Evolutionary conservation across 345 rosid species (phyloP), one percentile per base, ranked within the genome.

Genomic region (Boechera retrofracta): DNA sequence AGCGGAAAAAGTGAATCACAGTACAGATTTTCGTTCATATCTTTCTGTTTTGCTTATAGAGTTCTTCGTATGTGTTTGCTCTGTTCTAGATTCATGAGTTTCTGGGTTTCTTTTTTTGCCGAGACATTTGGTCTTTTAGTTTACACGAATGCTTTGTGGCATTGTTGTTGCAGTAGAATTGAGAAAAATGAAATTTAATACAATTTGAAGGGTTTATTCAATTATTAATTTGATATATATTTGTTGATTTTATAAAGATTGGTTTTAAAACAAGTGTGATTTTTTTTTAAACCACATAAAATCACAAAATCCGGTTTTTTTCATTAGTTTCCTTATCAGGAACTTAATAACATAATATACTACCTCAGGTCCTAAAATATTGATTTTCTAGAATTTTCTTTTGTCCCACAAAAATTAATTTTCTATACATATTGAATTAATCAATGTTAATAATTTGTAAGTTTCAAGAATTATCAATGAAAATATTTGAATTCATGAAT

Each of bases 11-110:
- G 62, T 71, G 76, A 71, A 65, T 36, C 77, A 32, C 47, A 65
- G 72, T 67, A 72, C 64, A 78, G 77, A 51, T 65, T 72, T 78
- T 72, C 32, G 48, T 65, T 72, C 44, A 61, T 72, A 57, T 72
- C 31, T 72, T 57, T 64, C 71, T 77, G 71, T 70, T 56, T 70
- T 0, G 66, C 51, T 5, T 24, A 12, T 38, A 18, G 66, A 47
- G 26, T 51, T 52, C 72, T 76, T 58, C 4, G 5, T 4, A 5
- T 10, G 49, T 11, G 66, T 61, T 38, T 24, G 66, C 10, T 61
- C 10, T 71, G 67, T 55, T 64, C 58, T 42, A 55, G 42, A 38
- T 70, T 77, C 32, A 6, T 42, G 4, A 28, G 48, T 35, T 71
- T 54, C 24, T 61, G 47, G 59, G 28, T 53, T 35, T 28, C 16